phyloP scores from a whole-genome alignment of 1,139 yeast genomes.

The Scheffersomyces parashehatae region DNA sequence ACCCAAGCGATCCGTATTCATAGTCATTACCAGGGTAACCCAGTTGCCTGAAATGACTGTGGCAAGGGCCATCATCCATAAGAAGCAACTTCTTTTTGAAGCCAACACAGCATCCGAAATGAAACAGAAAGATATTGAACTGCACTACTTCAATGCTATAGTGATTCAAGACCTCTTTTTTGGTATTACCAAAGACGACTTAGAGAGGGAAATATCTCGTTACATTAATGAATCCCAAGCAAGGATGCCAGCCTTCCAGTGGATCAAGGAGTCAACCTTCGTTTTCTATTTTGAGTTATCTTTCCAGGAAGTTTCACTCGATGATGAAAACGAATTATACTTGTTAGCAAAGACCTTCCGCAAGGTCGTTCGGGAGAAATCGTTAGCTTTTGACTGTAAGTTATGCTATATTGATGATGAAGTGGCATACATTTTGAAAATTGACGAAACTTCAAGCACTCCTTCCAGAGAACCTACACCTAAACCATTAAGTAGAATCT shows the following conservation, averaged over 20 bases:
- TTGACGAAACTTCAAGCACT: constrained; percentile 18
- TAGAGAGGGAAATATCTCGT: constrained; percentile 34
- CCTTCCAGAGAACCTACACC: not conserved
- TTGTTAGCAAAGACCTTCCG: constrained; percentile 33
- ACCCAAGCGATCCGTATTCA: constrained; percentile 71
- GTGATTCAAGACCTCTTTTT: constrained; percentile 53
- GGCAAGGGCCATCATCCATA: constrained; percentile 25
- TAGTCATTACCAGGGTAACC: constrained; percentile 45
- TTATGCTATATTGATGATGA: constrained; percentile 42
- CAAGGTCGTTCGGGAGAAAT: constrained; percentile 32
- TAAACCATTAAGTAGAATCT: not conserved
- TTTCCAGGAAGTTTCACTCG: constrained; percentile 22
- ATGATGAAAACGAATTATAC: constrained; percentile 35
- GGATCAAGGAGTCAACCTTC: constrained; percentile 46
- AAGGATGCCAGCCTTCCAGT: constrained; percentile 29
- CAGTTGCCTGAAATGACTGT: constrained; percentile 29
- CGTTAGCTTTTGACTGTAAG: constrained; percentile 51
- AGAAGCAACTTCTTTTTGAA: constrained; percentile 32
- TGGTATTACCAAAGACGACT: constrained; percentile 51
- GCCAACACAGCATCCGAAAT: constrained; percentile 22
- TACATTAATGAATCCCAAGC: constrained; percentile 19
- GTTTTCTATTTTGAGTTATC: constrained; percentile 37
- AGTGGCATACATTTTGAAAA: constrained; percentile 33
- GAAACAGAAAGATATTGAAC: constrained; percentile 21
- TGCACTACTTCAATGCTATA: constrained; percentile 50